Base-by-base conservation (phyloP, 2,329 filamentous ascomycete genomes). In the Neofusicoccum kwambonambiense region DNA sequence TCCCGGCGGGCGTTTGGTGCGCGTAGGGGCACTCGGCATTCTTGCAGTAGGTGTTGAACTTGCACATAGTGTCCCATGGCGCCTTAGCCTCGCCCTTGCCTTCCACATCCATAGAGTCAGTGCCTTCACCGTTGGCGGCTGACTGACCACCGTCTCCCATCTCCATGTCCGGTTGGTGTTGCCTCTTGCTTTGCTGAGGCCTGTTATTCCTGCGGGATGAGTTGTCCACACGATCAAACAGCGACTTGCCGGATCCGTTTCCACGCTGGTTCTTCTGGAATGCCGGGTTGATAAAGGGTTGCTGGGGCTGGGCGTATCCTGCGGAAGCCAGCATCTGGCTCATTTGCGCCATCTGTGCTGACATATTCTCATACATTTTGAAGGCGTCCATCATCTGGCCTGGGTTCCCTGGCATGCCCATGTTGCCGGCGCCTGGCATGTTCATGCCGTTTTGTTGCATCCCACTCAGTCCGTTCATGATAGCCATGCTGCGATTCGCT, bases 1-100 rank as follows among this genome's bases (percentile, higher is more conserved):
- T 90, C 37, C 94, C 93, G 2, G 91, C 93, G 1, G 95, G 93
- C 15, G 93, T 97, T 79, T 97, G 94, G 74, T 99, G 95, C 17
- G 92, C 95, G 76, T 92, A 99, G 69, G 89, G 90, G 80, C 95
- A 99, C 67, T 96, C 91, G 70, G 87, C 88, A 78, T 96, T 96
- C 44, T 90, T 91, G 81, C 95, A 99, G 68, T 86, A 84, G 62
- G 95, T 82, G 79, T 98, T 97, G 82, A 88, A 99, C 73, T 90
- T 92, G 86, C 95, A 99, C 67, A 94, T 82, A 13, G 83, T 90
- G 56, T 91, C 86, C 5, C 83, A 81, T 1, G 83, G 81, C 74
- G 84, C 70, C 66, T 73, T 71, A 5, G 77, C 81, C 51, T 92
- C 89, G 34, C 84, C 70, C 65, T 72, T 71, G 8, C 76, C 81